phyloP scores from a whole-genome alignment of 2,329 filamentous ascomycete species.

The Xylaria arbuscula region DNA sequence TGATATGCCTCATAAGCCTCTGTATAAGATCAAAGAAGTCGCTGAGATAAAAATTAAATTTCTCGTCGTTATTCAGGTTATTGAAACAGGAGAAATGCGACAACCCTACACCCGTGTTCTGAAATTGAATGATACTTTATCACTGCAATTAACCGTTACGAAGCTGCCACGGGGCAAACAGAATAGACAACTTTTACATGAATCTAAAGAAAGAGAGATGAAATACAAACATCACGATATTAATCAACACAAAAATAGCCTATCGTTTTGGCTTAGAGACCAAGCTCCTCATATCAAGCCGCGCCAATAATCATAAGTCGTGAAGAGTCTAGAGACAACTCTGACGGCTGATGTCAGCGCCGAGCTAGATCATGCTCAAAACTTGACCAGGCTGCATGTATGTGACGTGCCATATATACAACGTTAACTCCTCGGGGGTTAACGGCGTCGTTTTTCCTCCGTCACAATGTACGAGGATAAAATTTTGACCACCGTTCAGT shows the following conservation, averaged over 20 bases:
- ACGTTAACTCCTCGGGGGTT: too few species aligned
- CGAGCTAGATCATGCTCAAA: constrained; percentile 52
- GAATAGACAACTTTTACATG: neutral
- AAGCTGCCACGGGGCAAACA: neutral
- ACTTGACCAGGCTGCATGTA: constrained; percentile 27
- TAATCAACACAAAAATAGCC: neutral
- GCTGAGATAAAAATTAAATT: too few species aligned
- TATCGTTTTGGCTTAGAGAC: neutral
- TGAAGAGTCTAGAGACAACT: neutral
- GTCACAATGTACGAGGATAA: too few species aligned
- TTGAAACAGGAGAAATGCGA: too few species aligned
- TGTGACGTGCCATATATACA: too few species aligned
- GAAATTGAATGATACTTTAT: too few species aligned
- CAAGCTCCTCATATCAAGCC: neutral
- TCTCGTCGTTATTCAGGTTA: too few species aligned
- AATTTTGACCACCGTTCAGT: too few species aligned
- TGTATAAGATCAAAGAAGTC: too few species aligned
- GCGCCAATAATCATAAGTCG: neutral
- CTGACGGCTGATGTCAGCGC: constrained; percentile 32
- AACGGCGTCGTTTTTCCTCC: too few species aligned
- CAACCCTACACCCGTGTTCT: too few species aligned
- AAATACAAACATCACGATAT: neutral
- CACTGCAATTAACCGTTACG: neutral
- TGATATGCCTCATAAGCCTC: too few species aligned
- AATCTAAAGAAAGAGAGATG: neutral